phyloP scores from a whole-genome alignment of 2,329 filamentous ascomycete species.

The Pyrenophora tritici-repentis region DNA sequence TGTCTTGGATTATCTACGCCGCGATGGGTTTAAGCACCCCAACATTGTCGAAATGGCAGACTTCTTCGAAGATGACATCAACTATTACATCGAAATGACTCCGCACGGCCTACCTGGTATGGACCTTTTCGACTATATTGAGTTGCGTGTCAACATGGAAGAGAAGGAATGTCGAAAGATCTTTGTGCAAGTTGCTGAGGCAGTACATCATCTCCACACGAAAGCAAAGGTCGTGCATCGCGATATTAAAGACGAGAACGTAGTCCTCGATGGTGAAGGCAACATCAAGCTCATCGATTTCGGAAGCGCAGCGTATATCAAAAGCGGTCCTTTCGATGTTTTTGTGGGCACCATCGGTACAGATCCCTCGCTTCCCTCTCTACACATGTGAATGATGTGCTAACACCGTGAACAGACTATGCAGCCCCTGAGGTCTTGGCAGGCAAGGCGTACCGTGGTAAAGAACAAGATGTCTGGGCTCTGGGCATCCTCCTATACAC shows the following conservation, averaged over 20 bases:
- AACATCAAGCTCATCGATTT: constrained; percentile 98
- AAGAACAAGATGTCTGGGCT: constrained; percentile 98
- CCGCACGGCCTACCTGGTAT: constrained; percentile 95
- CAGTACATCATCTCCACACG: constrained; percentile 87
- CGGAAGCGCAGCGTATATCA: constrained; percentile 96
- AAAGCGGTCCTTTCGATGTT: constrained; percentile 96
- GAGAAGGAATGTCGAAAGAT: constrained; percentile 93
- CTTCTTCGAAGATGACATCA: constrained; percentile 77
- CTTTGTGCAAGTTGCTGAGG: constrained; percentile 88
- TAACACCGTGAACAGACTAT: constrained; percentile 69
- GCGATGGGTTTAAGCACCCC: constrained; percentile 67
- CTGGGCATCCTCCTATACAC: constrained; percentile 96
- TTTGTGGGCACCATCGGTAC: constrained; percentile 98
- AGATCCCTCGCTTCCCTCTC: constrained; percentile 36
- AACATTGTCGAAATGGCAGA: constrained; percentile 73
- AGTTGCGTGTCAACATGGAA: constrained; percentile 94
- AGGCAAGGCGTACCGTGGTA: constrained; percentile 88
- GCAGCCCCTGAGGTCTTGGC: constrained; percentile 97
- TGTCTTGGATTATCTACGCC: constrained; percentile 88
- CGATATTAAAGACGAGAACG: constrained; percentile 99
- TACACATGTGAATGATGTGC: background rate
- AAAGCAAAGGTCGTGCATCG: constrained; percentile 92
- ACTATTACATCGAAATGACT: constrained; percentile 99
- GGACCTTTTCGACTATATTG: constrained; percentile 99
- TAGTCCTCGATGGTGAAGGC: constrained; percentile 92